Base-by-base conservation (phyloP, 2,329 filamentous ascomycete species). In the Volutella citrinella region DNA sequence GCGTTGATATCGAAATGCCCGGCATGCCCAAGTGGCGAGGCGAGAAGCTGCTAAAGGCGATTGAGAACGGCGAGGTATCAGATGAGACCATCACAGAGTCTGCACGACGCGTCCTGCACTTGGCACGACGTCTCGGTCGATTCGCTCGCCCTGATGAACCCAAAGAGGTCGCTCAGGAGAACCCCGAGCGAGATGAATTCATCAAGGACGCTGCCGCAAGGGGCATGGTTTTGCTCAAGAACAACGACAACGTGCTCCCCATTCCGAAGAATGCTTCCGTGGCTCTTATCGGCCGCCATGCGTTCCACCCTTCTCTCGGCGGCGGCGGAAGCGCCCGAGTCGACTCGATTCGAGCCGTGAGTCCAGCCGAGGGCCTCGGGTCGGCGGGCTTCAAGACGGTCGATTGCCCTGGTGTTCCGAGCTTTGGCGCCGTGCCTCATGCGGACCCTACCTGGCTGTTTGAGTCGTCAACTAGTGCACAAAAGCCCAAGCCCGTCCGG, bases 211-310 rank as follows among this genome's bases (percentile, higher is more conserved):
- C 30, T 7, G 40, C 30, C 5, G 30, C 36, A 10, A 20, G 29
- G 6, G 42, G 37, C 1, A 36, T 80, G 13, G 77, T 82, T 4
- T 66, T 82, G 10, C 60, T 83, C 26, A 81, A 82, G 58, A 83
- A 83, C 43, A 66, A 78, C 16, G 65, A 68, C 17, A 58, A 61
- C 13, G 57, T 76, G 3, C 61, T 84, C 3, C 79, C 80, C 3
- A 51, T 76, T 9, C 64, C 38, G 4, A 37, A 32, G 19, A 16
- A n/a, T 5, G 43, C 31, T 22, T 36, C 21, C 30, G 36, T 49
- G 2, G 45, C 45, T 2, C 27, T 56, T 2, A 46, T 59, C 20
- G 53, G 55, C 7, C 46, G 56, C 19, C 41, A 52, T 31, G 55
- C 52, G 25, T 40, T 43, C n/a, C 45, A 45, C 4, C 32, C 44